Evolutionary conservation across 2,329 filamentous ascomycete genomes (phyloP).

Genomic region (Cercospora sp.): DNA sequence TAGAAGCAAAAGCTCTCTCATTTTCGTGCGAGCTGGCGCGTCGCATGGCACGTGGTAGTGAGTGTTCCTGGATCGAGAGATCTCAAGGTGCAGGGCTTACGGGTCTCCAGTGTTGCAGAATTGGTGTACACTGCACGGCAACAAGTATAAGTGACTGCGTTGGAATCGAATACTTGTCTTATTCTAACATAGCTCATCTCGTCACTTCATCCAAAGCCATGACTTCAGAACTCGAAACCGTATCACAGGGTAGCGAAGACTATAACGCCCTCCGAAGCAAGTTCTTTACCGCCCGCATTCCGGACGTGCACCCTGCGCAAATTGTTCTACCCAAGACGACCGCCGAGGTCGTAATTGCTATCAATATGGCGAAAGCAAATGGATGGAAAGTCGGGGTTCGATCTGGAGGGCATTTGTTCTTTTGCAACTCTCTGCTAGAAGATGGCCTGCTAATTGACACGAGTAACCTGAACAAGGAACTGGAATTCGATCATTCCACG

Average conservation of each 20-base stretch:
- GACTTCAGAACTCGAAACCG: background rate
- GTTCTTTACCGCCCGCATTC: background rate
- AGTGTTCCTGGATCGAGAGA: background rate
- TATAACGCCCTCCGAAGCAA: background rate
- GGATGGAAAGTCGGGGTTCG: background rate
- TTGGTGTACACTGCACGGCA: background rate
- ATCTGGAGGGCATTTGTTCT: background rate
- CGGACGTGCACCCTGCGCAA: background rate
- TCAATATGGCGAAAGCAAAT: background rate
- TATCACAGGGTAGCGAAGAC: background rate
- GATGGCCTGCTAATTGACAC: background rate
- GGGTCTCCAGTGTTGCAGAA: background rate
- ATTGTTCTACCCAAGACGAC: background rate
- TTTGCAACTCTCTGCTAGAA: background rate
- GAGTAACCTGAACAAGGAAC: background rate
- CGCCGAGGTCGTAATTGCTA: background rate
- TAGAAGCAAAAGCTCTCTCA: background rate
- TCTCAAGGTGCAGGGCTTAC: background rate
- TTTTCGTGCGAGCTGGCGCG: background rate
- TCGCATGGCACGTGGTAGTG: background rate
- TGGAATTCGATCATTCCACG: background rate
- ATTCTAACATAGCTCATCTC: background rate
- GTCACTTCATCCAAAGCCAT: background rate
- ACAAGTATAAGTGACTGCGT: background rate
- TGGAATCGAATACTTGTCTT: background rate